phyloP scores from a whole-genome alignment of 192 early-diverging fungal genomes.

The Pilobolus umbonatus region DNA sequence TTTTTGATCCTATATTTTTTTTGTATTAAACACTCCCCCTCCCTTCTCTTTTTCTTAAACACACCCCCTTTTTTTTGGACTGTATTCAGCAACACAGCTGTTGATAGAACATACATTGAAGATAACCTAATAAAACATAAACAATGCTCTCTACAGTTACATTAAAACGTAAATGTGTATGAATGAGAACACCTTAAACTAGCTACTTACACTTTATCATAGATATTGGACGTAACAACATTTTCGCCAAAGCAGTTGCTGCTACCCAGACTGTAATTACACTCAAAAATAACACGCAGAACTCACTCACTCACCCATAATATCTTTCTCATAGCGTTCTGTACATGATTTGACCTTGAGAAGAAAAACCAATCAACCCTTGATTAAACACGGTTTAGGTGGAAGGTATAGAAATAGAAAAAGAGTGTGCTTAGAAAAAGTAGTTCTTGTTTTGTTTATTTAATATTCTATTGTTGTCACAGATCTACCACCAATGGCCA shows the following conservation, averaged over 20 bases:
- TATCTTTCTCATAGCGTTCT: slow-evolving; percentile 14
- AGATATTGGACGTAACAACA: not conserved
- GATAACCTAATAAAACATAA: too few species aligned
- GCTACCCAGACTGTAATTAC: slow-evolving; percentile 6
- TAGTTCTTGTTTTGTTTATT: not conserved
- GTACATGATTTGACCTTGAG: slow-evolving; percentile 52
- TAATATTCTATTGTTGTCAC: not conserved
- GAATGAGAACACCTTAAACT: not conserved
- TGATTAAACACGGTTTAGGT: slow-evolving; percentile 59
- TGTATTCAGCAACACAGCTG: too few species aligned
- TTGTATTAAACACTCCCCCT: too few species aligned
- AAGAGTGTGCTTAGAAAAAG: too few species aligned
- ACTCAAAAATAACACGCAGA: not conserved
- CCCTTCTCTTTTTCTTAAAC: too few species aligned
- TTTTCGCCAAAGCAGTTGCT: not conserved
- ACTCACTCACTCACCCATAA: not conserved
- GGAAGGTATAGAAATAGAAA: slow-evolving; percentile 45
- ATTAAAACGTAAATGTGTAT: slow-evolving; percentile 9
- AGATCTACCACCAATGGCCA: slow-evolving; percentile 83
- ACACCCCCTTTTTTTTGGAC: too few species aligned
- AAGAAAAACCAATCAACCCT: slow-evolving; percentile 49
- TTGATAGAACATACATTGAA: too few species aligned
- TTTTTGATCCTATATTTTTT: too few species aligned
- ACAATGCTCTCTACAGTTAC: slow-evolving; percentile 10
- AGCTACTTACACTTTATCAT: not conserved